phyloP scores from a whole-genome alignment of 495 filamentous ascomycete species.

The Penicillium fimorum region DNA sequence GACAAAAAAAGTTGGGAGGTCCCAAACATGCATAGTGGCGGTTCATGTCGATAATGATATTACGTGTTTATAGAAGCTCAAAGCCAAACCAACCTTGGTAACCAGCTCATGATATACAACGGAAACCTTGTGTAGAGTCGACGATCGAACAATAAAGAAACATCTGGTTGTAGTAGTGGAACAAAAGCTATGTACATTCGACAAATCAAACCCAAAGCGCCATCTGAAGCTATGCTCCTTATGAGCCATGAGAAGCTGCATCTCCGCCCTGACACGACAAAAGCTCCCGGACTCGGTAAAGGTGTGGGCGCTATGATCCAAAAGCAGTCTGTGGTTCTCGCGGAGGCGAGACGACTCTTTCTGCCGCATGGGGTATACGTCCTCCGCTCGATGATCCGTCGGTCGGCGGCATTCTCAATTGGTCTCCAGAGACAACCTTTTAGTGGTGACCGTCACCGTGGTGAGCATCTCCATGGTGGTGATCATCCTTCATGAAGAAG shows the following conservation, averaged over 20 bases:
- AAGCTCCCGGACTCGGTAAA: conserved; percentile 7
- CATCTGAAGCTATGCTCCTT: conserved; percentile 20
- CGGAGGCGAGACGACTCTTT: conserved; percentile 17
- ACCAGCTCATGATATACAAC: not conserved
- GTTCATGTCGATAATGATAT: conserved; percentile 15
- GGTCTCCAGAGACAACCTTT: conserved; percentile 9
- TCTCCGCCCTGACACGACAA: conserved; percentile 13
- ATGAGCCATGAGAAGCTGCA: conserved; percentile 13
- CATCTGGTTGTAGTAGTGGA: conserved; percentile 34
- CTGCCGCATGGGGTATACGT: conserved; percentile 32
- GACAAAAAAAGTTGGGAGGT: not conserved
- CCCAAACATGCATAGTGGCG: conserved; percentile 5
- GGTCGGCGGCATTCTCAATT: conserved; percentile 14
- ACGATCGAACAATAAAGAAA: conserved; percentile 19
- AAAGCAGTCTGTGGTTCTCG: conserved; percentile 13
- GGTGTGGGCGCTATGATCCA: conserved; percentile 13
- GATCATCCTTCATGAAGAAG: conserved; percentile 76
- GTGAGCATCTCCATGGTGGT: conserved; percentile 51
- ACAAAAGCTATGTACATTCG: conserved; percentile 46
- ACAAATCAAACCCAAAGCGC: conserved; percentile 42
- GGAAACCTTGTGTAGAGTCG: not conserved
- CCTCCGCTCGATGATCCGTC: conserved; percentile 21
- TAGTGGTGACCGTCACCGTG: conserved; percentile 53
- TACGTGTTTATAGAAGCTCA: conserved; percentile 13
- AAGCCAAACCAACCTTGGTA: not conserved